A percentile compares a stretch with the other conserved stretches of the same genome.
These are phyloP conservation scores for Diaporthe aspalathi DNA, from an alignment of 2,329 filamentous ascomycete genomes.

Conservation along the genomic window DNA sequence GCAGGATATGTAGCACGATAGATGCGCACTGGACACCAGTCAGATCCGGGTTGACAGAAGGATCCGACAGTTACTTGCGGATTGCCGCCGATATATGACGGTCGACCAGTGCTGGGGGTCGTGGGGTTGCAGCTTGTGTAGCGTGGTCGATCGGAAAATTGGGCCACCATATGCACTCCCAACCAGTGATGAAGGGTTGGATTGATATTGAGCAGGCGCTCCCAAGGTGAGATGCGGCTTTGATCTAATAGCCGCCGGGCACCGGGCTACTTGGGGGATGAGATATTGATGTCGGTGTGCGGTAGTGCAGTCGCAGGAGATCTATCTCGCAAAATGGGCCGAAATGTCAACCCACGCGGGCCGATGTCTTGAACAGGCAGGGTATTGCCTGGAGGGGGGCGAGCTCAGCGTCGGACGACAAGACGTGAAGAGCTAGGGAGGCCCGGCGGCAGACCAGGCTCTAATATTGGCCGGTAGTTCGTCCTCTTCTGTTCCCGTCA, in stretches of 20 bases:
- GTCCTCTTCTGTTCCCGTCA: slow-evolving; percentile 52
- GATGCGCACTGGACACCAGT: not conserved
- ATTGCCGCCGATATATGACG: slow-evolving; percentile 8
- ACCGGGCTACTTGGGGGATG: slow-evolving; percentile 3
- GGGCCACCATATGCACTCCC: slow-evolving; percentile 14
- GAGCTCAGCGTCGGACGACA: slow-evolving; percentile 28
- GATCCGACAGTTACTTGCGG: slow-evolving; percentile 4
- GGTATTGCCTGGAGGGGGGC: slow-evolving; percentile 16
- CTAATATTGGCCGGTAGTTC: slow-evolving; percentile 66
- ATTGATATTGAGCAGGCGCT: slow-evolving; percentile 8
- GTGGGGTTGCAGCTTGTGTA: slow-evolving; percentile 23
- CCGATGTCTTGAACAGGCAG: slow-evolving; percentile 31
- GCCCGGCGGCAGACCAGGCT: slow-evolving; percentile 59
- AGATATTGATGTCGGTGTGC: slow-evolving; percentile 28
- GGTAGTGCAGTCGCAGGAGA: slow-evolving; percentile 26
- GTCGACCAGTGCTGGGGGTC: not conserved
- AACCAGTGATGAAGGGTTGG: slow-evolving; percentile 23
- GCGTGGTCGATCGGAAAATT: slow-evolving; percentile 14
- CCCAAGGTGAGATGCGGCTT: slow-evolving; percentile 4
- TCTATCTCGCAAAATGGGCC: slow-evolving; percentile 20
- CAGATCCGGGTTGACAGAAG: slow-evolving; percentile 7
- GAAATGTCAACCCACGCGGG: slow-evolving; percentile 40
- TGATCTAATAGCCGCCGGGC: slow-evolving; percentile 25
- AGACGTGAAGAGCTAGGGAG: slow-evolving; percentile 45
- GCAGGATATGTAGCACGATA: not conserved